These are phyloP conservation scores for Barnettozyma populi DNA, from an alignment of 805 yeast species.

Conservation along the genomic window DNA sequence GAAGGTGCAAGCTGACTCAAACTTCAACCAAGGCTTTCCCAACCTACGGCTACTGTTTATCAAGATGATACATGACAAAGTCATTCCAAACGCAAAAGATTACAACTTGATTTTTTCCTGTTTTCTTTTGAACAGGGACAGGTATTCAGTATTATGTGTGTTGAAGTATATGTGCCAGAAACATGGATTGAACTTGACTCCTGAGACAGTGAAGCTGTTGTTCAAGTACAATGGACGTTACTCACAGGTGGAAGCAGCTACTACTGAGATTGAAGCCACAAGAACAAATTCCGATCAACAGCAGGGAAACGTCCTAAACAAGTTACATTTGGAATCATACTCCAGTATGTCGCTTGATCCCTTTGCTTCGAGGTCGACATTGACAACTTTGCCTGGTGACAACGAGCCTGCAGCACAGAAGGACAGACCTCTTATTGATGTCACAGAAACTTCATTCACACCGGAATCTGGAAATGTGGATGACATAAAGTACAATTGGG, in stretches of 20 bases:
- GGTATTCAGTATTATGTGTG: slow-evolving; percentile 18
- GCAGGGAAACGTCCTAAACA: not conserved
- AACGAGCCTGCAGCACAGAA: not conserved
- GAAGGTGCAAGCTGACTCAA: no score
- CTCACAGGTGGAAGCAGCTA: not conserved
- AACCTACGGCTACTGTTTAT: slow-evolving; percentile 19
- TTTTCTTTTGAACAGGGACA: slow-evolving; percentile 14
- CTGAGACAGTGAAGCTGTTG: not conserved
- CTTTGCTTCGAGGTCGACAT: not conserved
- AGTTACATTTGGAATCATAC: not conserved
- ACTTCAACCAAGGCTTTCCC: slow-evolving; percentile 8
- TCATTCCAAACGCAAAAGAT: slow-evolving; percentile 18
- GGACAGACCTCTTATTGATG: slow-evolving; percentile 3
- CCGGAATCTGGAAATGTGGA: not conserved
- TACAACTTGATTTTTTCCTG: slow-evolving; percentile 17
- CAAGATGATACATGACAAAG: slow-evolving; percentile 22
- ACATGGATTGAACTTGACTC: slow-evolving; percentile 12
- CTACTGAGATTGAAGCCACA: not conserved
- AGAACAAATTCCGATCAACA: slow-evolving; percentile 1
- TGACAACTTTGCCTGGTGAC: not conserved
- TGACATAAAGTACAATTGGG: not conserved
- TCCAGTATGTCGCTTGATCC: slow-evolving; percentile 1
- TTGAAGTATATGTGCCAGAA: slow-evolving; percentile 20
- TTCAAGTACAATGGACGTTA: not conserved
- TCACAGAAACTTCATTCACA: not conserved